These are phyloP conservation scores for Xylariaceae sp. DNA, from an alignment of 2,329 filamentous ascomycete species.

Conservation along the genomic window DNA sequence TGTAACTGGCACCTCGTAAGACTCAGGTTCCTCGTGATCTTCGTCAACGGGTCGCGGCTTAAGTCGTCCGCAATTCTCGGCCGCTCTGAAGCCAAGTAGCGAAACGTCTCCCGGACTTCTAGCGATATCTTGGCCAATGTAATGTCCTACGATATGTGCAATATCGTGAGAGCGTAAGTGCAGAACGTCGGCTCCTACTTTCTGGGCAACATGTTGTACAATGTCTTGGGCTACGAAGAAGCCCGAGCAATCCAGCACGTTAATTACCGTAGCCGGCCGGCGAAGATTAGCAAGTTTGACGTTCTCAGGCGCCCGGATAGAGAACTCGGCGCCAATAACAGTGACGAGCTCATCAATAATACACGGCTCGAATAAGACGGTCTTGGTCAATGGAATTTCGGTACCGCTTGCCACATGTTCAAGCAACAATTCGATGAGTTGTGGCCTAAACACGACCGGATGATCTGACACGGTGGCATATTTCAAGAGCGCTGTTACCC, in stretches of 20 bases:
- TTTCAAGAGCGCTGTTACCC: constrained; percentile 1
- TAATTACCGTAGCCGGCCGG: constrained; percentile 28
- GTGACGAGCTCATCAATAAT: constrained; percentile 24
- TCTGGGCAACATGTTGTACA: constrained; percentile 54
- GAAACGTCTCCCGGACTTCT: constrained; percentile 44
- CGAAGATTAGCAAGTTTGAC: constrained; percentile 23
- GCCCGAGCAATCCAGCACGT: constrained; percentile 24
- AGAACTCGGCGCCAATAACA: constrained; percentile 25
- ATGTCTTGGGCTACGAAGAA: constrained; percentile 22
- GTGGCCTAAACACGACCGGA: not conserved
- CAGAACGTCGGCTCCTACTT: constrained; percentile 61
- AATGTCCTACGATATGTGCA: constrained; percentile 62
- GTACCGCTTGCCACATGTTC: not conserved
- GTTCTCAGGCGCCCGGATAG: constrained; percentile 24
- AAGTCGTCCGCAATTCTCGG: constrained; percentile 48
- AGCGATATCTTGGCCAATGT: constrained; percentile 57
- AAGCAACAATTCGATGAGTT: constrained; percentile 7
- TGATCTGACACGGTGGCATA: not conserved
- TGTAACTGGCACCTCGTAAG: constrained; percentile 10
- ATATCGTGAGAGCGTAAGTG: constrained; percentile 64
- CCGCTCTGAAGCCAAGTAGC: constrained; percentile 51
- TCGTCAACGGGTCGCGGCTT: constrained; percentile 12
- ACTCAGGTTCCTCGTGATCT: constrained; percentile 13
- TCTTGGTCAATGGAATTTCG: constrained; percentile 9
- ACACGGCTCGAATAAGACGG: constrained; percentile 18